phyloP scores from a whole-genome alignment of 768 basidiomycete genomes.

The Polyporus arcularius region DNA sequence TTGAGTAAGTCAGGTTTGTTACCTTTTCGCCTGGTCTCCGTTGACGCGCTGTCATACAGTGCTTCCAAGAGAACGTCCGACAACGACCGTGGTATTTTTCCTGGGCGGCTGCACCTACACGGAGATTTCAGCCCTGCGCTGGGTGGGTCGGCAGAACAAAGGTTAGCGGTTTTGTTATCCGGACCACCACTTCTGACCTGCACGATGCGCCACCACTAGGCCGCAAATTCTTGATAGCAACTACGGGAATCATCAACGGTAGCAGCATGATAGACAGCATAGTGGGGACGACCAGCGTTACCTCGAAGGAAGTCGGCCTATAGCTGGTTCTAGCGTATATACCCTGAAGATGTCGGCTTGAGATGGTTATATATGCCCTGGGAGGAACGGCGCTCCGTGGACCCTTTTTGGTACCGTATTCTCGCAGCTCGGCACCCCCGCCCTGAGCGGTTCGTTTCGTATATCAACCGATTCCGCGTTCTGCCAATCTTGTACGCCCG shows the following conservation, averaged over 20 bases:
- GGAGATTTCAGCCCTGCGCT: constrained; percentile 92
- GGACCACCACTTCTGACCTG: neutral
- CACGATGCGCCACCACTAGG: constrained; percentile 44
- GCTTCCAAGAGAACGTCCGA: constrained; percentile 57
- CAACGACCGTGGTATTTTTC: constrained; percentile 94
- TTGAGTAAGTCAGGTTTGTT: constrained; percentile 31
- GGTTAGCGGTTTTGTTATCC: constrained; percentile 44
- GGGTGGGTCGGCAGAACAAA: constrained; percentile 84
- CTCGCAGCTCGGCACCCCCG: constrained; percentile 3
- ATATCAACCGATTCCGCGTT: neutral
- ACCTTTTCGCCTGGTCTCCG: neutral
- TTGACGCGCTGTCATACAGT: constrained; percentile 34
- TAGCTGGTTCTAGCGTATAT: constrained; percentile 1
- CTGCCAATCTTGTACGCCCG: no score
- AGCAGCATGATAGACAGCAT: constrained; percentile 69
- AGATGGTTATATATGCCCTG: neutral
- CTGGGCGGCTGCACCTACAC: constrained; percentile 97
- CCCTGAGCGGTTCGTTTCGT: neutral
- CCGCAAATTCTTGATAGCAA: constrained; percentile 85
- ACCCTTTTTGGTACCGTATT: neutral
- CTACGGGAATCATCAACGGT: constrained; percentile 89
- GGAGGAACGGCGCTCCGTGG: constrained; percentile 10
- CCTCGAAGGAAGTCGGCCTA: constrained; percentile 45
- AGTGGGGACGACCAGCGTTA: constrained; percentile 43
- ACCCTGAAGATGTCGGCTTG: neutral